Percentiles rank a stretch among this genome's conserved stretches.
Evolutionary conservation across 345 rosid species (phyloP).

Genomic region (Corchorus olitorius): DNA sequence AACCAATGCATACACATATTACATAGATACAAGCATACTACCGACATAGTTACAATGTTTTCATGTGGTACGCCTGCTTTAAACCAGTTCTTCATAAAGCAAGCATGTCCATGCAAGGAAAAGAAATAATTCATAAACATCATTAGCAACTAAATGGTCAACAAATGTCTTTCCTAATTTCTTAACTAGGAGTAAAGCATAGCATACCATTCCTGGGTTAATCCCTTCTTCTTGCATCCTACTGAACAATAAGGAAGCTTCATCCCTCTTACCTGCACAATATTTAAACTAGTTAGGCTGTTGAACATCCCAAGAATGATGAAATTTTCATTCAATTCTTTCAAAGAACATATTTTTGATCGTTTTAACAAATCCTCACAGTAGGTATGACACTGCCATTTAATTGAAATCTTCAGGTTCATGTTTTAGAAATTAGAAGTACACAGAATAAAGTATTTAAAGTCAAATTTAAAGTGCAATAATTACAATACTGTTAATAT

Average conservation of each 20-base stretch:
- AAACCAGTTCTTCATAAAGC: not conserved
- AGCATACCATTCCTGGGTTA: slow-evolving; percentile 69
- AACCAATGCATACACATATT: no score
- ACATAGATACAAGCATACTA: no score
- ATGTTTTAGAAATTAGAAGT: not conserved
- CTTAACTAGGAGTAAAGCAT: slow-evolving; percentile 21
- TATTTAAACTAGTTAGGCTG: not conserved
- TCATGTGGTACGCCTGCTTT: slow-evolving; percentile 7
- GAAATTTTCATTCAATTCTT: not conserved
- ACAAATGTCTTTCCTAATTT: not conserved
- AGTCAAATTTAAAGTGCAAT: not conserved
- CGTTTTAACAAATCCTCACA: not conserved
- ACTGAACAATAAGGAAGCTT: slow-evolving; percentile 58
- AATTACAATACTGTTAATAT: not conserved
- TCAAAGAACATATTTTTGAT: not conserved
- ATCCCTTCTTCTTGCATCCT: slow-evolving; percentile 76
- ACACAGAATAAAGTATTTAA: not conserved
- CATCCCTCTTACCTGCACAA: slow-evolving; percentile 59
- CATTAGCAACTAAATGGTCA: not conserved
- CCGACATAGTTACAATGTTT: not conserved
- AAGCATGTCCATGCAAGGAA: not conserved
- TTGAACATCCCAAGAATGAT: not conserved
- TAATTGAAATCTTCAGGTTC: not conserved
- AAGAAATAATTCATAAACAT: not conserved
- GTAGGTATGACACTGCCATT: not conserved